Evolutionary conservation across 2,329 filamentous ascomycete genomes (phyloP), one percentile per base, ranked within the genome.

Genomic region (Penicillium sp.): DNA sequence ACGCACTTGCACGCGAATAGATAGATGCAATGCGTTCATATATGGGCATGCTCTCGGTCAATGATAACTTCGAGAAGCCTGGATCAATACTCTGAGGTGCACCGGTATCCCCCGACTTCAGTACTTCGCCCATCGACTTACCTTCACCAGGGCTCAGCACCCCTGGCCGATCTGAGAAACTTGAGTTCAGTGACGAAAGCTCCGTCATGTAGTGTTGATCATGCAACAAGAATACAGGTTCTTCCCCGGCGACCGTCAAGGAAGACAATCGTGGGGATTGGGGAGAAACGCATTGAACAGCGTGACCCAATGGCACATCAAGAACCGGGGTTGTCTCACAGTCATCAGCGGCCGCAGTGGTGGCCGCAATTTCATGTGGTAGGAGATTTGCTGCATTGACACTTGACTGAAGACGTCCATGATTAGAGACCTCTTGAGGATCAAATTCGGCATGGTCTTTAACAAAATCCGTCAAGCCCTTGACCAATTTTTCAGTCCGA

Each of bases 401-500:
- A 32, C 52, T 50, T 13, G 26, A 49, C 24, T 22, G 24, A 26
- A 52, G 49, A 22, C 47, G 52, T 6, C 50, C 57, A 24, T 53
- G 37, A 1, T 35, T 53, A 11, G 59, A 59, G 16, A 37, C 45
- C 18, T 66, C 61, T n/a, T 56, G 42, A 2, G 63, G 56, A 24
- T 62, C 59, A n/a, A 65, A 63, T 3, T 59, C 54, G 11, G 55
- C 43, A 26, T 61, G 61, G 2, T 75, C 74, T 57, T 81, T 78
- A 22, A 81, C 78, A 53, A 81, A 83, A 3, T 72, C 68, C 0
- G 77, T 79, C 22, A 84, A 69, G 0, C 81, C 81, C 39, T 81
- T 78, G 2, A 85, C 79, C 67, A 86, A 83, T 38, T 79, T 76
- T 55, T 83, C 82, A 1, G 81, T 79, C 46, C 83, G 77, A 48